phyloP scores from a whole-genome alignment of 148 eudicot species.

The Fagopyrum tataricum region DNA sequence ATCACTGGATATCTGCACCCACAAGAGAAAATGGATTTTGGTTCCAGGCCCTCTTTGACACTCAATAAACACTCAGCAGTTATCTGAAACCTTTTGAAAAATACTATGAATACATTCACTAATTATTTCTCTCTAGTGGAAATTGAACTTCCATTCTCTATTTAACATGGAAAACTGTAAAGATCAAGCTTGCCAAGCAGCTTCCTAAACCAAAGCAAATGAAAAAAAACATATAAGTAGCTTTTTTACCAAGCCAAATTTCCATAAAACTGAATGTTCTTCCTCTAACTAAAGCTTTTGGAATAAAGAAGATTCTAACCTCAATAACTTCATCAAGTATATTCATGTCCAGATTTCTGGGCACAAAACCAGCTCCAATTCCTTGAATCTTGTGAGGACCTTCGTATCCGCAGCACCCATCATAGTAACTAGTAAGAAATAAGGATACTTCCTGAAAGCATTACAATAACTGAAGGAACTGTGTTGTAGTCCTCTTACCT shows the following conservation, averaged over 20 bases:
- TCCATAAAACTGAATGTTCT: not conserved
- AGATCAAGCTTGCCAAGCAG: conserved; percentile 6
- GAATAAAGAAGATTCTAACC: conserved; percentile 32
- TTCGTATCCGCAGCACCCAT: conserved; percentile 25
- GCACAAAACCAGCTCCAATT: conserved; percentile 98
- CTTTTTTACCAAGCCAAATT: not conserved
- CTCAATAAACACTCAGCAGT: not conserved
- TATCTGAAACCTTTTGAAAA: not conserved
- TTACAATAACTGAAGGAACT: not conserved
- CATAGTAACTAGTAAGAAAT: conserved; percentile 1
- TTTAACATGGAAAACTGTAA: not conserved
- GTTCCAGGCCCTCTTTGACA: not conserved
- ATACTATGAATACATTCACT: not conserved
- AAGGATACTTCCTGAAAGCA: conserved; percentile 10
- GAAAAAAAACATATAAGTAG: not conserved
- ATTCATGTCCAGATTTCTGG: conserved; percentile 65
- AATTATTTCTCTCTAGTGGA: not conserved
- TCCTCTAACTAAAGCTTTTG: not conserved
- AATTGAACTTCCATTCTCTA: not conserved
- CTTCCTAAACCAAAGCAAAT: not conserved
- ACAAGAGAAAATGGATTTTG: not conserved
- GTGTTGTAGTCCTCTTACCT: conserved; percentile 41
- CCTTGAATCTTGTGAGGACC: conserved; percentile 99
- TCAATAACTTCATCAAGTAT: conserved; percentile 90
- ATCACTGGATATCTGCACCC: conserved; percentile 75